Conservation (phyloP, 2,329 filamentous ascomycete species). For the Pseudogymnoascus sp. region DNA sequence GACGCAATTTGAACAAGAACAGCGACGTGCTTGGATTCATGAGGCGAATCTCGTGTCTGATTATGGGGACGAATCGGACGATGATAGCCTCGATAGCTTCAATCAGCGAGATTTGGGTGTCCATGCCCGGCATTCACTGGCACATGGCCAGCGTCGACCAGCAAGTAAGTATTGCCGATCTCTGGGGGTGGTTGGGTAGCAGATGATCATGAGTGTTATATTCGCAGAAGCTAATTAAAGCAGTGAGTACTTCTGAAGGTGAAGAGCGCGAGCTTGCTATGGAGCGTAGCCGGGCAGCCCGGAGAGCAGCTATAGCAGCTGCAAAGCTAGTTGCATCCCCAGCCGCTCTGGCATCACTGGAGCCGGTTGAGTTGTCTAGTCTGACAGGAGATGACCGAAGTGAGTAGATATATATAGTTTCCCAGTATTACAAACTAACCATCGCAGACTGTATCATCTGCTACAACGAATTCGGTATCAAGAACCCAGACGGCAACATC, state of each 20-base stretch:
- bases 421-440: conserved; percentile 2
- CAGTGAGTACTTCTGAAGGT: background rate
- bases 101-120: background rate
- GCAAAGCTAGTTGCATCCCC: conserved; percentile 24
- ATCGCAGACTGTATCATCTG: conserved; percentile 51
- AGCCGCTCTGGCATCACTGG: conserved; percentile 23
- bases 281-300: conserved; percentile 17
- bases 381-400: conserved; percentile 22
- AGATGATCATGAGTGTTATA: background rate
- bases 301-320: conserved; percentile 18
- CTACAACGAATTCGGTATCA: conserved; percentile 51
- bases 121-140: too few relatives aligned
- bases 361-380: conserved; percentile 21
- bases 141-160: background rate
- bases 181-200: background rate
- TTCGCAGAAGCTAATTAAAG: background rate
- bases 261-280: conserved; percentile 13
- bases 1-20: background rate
- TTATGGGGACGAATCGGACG: background rate
- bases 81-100: background rate
- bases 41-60: background rate
- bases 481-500: conserved; percentile 47
- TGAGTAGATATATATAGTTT: conserved; percentile 17
- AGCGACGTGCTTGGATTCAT: background rate
- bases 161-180: background rate